Base-by-base conservation (phyloP, 768 basidiomycete genomes). In the Ramaria rubella region DNA sequence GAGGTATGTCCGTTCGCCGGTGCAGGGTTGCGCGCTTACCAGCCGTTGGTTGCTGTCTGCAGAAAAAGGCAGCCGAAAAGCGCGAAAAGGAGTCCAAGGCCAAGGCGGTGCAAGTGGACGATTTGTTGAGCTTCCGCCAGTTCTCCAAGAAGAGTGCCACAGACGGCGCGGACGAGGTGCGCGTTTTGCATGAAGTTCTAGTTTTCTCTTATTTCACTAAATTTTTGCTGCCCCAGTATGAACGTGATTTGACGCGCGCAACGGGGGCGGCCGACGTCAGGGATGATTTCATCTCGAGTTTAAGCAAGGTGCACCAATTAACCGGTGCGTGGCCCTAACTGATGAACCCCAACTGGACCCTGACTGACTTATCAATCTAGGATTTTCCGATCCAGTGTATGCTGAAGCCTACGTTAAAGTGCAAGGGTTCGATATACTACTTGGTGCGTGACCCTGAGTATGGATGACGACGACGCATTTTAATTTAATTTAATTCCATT, bases 341-440 rank as follows among this genome's bases (percentile, higher is more conserved):
- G 3, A 49, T 26, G 21, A n/a, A 45, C 26, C 23, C 55, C 46
- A 5, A 36, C 21, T 26, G 23, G 23, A 38, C 15, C 36, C 48
- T 45, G 23, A 34, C 29, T 36, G 49, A 48, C 43, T 30, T 51
- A 49, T 21, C 7, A 38, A 52, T 59, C 43, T 63, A 85, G 94
- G 95, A 30, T 98, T 98, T 80, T 96, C 94, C 26, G 96, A 98
- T 68, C 92, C 95, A 11, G 92, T 99, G 60, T 98, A 98, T 64
- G 94, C 94, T 7, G 96, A 99, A 69, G 94, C 95, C 2, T 92
- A 91, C 65, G 94, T 98, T 62, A 95, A 94, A 69, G 91, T 98
- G 71, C 91, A 97, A 61, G 93, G 94, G 36, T 98, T 98, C 69
- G 95, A 99, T 68, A 96, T 99, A 65, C 72, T 92, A 40, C 81